Evolutionary conservation across 164 flowering plant species (phyloP).

Genomic region (Tetrastigma voinierianum): DNA sequence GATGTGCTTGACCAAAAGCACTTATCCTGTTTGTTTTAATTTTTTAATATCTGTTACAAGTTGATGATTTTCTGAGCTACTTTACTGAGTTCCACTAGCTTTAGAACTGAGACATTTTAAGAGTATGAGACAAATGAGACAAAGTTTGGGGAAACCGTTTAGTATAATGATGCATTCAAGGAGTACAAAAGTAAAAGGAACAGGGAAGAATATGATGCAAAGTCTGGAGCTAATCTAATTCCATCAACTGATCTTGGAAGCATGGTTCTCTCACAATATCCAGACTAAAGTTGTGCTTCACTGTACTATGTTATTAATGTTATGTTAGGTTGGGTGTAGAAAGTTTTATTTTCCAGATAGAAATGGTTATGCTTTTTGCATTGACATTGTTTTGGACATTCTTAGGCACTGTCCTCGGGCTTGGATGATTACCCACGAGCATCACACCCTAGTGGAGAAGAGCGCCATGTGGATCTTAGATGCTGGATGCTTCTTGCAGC

Average conservation of each 20-base stretch:
- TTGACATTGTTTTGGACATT: conserved; percentile 15
- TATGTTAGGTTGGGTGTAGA: too few relatives aligned
- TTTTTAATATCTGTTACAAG: too few relatives aligned
- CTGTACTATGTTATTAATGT: not conserved
- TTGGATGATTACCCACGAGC: conserved; percentile 98
- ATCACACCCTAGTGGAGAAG: conserved; percentile 90
- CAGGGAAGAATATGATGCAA: not conserved
- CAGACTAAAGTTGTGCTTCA: not conserved
- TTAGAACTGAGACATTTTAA: too few relatives aligned
- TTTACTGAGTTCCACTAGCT: too few relatives aligned
- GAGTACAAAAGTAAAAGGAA: too few relatives aligned
- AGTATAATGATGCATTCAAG: too few relatives aligned
- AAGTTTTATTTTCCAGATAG: too few relatives aligned
- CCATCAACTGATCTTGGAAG: not conserved
- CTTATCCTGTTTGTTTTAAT: too few relatives aligned
- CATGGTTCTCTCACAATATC: not conserved
- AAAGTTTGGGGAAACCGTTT: too few relatives aligned
- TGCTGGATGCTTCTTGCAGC: conserved; percentile 99
- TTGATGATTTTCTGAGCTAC: too few relatives aligned
- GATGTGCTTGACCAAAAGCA: too few relatives aligned
- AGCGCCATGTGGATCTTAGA: conserved; percentile 95
- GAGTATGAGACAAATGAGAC: too few relatives aligned
- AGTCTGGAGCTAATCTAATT: not conserved
- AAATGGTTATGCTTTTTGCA: not conserved
- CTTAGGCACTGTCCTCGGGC: conserved; percentile 85